Conservation (phyloP, 2,329 filamentous ascomycete genomes). For the Dichotomopilus funicola region DNA sequence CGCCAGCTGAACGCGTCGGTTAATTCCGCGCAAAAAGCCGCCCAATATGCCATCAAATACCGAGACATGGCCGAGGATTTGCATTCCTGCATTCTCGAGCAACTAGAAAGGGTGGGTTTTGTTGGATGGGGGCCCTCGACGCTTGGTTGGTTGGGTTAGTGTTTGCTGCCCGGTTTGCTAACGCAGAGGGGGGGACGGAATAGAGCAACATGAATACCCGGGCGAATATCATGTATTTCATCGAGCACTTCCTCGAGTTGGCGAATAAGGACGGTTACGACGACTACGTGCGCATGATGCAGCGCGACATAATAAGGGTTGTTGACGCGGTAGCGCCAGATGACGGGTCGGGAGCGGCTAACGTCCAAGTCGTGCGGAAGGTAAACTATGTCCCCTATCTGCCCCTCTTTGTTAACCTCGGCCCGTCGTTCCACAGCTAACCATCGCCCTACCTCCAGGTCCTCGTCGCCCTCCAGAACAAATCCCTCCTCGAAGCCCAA, state of each 20-base stretch:
- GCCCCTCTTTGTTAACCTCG: neutral
- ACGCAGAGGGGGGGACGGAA: neutral
- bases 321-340: constrained; percentile 88
- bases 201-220: constrained; percentile 93
- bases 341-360: constrained; percentile 81
- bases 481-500: constrained; percentile 66
- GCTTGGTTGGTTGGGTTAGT: neutral
- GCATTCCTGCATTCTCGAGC: constrained; percentile 94
- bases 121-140: neutral
- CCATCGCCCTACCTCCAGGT: constrained; percentile 39
- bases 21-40: constrained; percentile 82
- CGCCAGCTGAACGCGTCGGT: constrained; percentile 88
- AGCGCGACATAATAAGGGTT: constrained; percentile 83
- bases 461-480: constrained; percentile 61
- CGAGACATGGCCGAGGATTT: constrained; percentile 94
- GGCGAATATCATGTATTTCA: constrained; percentile 99
- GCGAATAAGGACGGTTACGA: constrained; percentile 68
- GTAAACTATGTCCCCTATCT: constrained; percentile 40
- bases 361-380: constrained; percentile 84
- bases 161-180: neutral
- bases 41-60: constrained; percentile 90
- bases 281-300: constrained; percentile 89
- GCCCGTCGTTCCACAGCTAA: neutral
- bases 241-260: constrained; percentile 88
- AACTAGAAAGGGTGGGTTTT: constrained; percentile 67